phyloP scores from a whole-genome alignment of 331 rosid genomes.

The Telfairia occidentalis region DNA sequence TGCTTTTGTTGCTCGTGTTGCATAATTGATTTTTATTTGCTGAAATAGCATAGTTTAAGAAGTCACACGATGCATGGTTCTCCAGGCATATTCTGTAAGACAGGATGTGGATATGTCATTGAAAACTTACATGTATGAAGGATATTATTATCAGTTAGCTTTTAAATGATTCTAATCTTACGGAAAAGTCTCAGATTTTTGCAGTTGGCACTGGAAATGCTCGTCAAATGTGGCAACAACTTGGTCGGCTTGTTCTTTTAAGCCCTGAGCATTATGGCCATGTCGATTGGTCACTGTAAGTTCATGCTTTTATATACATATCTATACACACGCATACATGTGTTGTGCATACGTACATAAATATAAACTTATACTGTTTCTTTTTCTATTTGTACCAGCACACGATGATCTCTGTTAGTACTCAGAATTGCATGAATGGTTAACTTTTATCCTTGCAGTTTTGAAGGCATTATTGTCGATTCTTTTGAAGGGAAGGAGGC shows the following conservation, averaged over 20 bases:
- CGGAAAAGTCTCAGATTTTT: conserved; percentile 52
- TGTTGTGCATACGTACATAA: background rate
- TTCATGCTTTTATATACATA: background rate
- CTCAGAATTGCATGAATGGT: conserved; percentile 7
- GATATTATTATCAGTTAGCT: background rate
- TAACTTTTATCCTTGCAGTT: conserved; percentile 35
- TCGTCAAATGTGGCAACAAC: conserved; percentile 57
- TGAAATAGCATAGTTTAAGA: background rate
- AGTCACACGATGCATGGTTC: background rate
- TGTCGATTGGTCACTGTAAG: conserved; percentile 14
- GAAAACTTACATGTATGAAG: conserved; percentile 13
- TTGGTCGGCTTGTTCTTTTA: conserved; percentile 47
- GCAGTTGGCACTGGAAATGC: conserved; percentile 56
- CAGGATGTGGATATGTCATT: conserved; percentile 6
- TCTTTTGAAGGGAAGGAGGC: conserved; percentile 65
- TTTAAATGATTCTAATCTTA: conserved; percentile 5
- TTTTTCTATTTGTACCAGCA: background rate
- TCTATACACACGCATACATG: background rate
- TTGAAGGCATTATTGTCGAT: conserved; percentile 67
- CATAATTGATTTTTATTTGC: background rate
- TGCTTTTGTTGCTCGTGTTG: background rate
- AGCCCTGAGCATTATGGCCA: conserved; percentile 35
- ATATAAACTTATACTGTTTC: background rate
- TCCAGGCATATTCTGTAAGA: background rate
- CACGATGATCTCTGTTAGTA: conserved; percentile 1